These are phyloP conservation scores for Phyllosticta citriasiana DNA, from an alignment of 2,329 filamentous ascomycete genomes.

Conservation along the genomic window DNA sequence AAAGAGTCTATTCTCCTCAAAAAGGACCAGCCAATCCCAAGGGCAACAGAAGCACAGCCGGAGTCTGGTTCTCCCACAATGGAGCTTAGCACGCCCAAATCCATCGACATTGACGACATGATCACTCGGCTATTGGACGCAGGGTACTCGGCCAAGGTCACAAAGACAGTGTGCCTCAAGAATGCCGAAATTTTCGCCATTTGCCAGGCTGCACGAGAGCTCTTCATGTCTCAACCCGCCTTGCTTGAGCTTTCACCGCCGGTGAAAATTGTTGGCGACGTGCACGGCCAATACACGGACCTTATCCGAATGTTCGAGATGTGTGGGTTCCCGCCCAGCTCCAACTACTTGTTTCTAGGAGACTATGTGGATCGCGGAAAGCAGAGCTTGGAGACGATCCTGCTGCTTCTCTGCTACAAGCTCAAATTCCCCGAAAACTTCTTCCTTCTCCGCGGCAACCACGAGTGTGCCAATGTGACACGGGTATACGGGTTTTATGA, in stretches of 20 bases:
- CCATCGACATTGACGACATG: conserved; percentile 92
- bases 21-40: conserved; percentile 59
- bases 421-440: conserved; percentile 97
- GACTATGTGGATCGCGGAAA: conserved; percentile 97
- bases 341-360: conserved; percentile 89
- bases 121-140: conserved; percentile 91
- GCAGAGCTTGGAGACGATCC: conserved; percentile 88
- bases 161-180: conserved; percentile 93
- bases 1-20: conserved; percentile 86
- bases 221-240: conserved; percentile 84
- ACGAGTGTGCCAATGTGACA: conserved; percentile 94
- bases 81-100: conserved; percentile 82
- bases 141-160: conserved; percentile 91
- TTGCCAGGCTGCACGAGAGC: conserved; percentile 77
- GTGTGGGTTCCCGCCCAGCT: conserved; percentile 87
- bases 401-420: conserved; percentile 90
- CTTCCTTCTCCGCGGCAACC: conserved; percentile 86
- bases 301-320: conserved; percentile 96
- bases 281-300: conserved; percentile 94
- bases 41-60: conserved; percentile 34
- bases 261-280: conserved; percentile 95
- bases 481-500: conserved; percentile 97
- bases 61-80: conserved; percentile 47
- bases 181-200: conserved; percentile 96
- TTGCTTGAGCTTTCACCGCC: conserved; percentile 85